These are phyloP conservation scores for Aurifilum marmelostoma DNA, from an alignment of 2,329 filamentous ascomycete species.

Conservation along the genomic window DNA sequence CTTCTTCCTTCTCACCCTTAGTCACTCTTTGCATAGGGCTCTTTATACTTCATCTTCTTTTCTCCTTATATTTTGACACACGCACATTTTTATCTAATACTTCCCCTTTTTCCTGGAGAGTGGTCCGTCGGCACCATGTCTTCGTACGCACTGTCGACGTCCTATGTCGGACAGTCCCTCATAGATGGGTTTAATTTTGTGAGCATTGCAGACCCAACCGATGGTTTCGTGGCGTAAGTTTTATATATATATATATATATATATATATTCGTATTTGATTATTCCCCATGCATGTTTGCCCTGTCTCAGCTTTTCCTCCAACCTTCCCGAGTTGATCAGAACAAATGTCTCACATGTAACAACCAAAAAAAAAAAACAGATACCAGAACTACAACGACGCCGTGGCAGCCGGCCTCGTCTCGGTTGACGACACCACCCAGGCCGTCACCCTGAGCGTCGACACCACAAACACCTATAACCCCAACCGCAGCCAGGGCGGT, in stretches of 20 bases:
- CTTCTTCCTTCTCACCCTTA: constrained; percentile 8
- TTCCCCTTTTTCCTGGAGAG: not conserved
- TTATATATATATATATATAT: not conserved
- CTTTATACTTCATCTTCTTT: not conserved
- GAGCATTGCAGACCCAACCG: constrained; percentile 60
- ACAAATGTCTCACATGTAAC: not conserved
- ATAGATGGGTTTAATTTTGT: constrained; percentile 55
- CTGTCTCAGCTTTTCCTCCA: constrained; percentile 25
- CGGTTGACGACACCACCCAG: constrained; percentile 44
- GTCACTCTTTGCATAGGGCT: constrained; percentile 21
- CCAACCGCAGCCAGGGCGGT: constrained; percentile 44
- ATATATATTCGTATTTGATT: too few relatives aligned
- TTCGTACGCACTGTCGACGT: constrained; percentile 46
- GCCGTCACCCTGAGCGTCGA: constrained; percentile 53
- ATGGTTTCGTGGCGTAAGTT: constrained; percentile 69
- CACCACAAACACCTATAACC: constrained; percentile 41
- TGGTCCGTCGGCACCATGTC: not conserved
- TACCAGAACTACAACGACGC: constrained; percentile 50
- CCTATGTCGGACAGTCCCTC: constrained; percentile 48
- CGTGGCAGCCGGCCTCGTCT: constrained; percentile 44
- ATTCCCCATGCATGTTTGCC: too few relatives aligned
- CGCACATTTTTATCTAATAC: too few relatives aligned
- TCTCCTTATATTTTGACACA: not conserved
- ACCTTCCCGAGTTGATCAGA: not conserved
- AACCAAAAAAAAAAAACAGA: too few relatives aligned